phyloP scores from a whole-genome alignment of 1,284 basidiomycete genomes.

The Sphagnurus paluster region DNA sequence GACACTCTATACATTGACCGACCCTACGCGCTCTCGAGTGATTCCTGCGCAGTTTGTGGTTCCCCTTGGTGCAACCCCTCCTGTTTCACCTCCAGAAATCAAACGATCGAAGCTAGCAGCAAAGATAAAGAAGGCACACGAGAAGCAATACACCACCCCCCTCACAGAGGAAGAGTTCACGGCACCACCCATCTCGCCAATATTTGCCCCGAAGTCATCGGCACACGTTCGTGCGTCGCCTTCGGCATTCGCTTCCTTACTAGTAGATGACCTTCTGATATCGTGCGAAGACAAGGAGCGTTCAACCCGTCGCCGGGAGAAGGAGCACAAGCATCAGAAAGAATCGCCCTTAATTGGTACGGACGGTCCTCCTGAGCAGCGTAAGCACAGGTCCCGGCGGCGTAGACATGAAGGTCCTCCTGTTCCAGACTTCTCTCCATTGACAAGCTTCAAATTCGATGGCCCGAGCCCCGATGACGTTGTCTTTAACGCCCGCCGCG shows the following conservation, averaged over 20 bases:
- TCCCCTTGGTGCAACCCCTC: constrained; percentile 29
- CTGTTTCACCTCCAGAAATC: constrained; percentile 23
- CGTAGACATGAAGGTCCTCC: constrained; percentile 26
- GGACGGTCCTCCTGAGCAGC: constrained; percentile 13
- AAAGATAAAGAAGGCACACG: constrained; percentile 59
- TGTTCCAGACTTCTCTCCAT: constrained; percentile 29
- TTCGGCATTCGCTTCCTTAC: constrained; percentile 73
- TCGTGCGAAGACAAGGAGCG: constrained; percentile 37
- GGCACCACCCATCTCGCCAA: constrained; percentile 43
- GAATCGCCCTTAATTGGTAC: constrained; percentile 1
- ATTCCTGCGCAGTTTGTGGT: constrained; percentile 42
- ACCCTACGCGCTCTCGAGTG: constrained; percentile 37
- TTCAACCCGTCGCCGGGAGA: constrained; percentile 25
- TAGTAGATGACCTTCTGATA: constrained; percentile 54
- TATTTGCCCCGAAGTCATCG: constrained; percentile 50
- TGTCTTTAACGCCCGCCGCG: constrained; percentile 76
- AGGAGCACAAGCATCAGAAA: constrained; percentile 21
- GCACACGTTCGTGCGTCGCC: constrained; percentile 64
- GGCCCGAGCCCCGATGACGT: constrained; percentile 88
- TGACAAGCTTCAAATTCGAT: constrained; percentile 65
- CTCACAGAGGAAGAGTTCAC: constrained; percentile 39
- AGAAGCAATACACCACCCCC: constrained; percentile 33
- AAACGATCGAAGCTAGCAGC: constrained; percentile 68
- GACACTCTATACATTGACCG: constrained; percentile 54
- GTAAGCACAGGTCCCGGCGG: constrained; percentile 23